Evolutionary conservation across 2,329 filamentous ascomycete genomes (phyloP), one percentile per base, ranked within the genome.

Genomic region (Bretziella fagacearum): DNA sequence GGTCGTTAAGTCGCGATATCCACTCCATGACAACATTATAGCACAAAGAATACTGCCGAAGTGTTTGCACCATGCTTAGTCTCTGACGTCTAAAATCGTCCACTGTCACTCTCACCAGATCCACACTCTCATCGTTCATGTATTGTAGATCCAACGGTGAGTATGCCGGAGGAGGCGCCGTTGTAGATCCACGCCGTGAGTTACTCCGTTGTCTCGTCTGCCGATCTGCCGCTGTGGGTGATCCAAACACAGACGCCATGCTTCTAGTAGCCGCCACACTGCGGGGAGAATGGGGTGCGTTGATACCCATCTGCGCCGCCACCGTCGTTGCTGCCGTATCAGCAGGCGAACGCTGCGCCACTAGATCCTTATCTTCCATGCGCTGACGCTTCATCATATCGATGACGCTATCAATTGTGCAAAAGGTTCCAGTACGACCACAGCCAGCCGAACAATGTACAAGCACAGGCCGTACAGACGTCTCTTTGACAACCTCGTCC

Each of bases 401-500:
- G 48, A 96, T 80, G 6, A 96, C 91, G 32, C 81, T 89, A 60
- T 96, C 91, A 13, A 96, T 86, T 0, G 91, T 93, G 60, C 91
- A 96, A 58, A 96, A 98, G 0, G 91, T 89, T 3, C 91, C 91
- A 0, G 91, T 98, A 11, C 91, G 81, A 1, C 91, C 91, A 62
- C 91, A 98, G 0, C 91, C 91, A 3, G 91, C 91, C 46, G 85
- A 93, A 64, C 91, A 98, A 60, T 98, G 91, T 0, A 98, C 89
- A 18, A 98, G 62, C 55, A 95, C 77, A 6, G 89, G 89, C 25
- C 84, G 71, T 20, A 70, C 54, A 1, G 62, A 56, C 6, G 62
- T 58, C 20, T 69, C 64, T 1, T 65, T 59, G 53, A 79, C 76
- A 0, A 81, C 77, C 40, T 81, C 77, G 26, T 77, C 69, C 2